Evolutionary conservation across 1,284 basidiomycete species (phyloP).

Genomic region (Naganishia cerealis): DNA sequence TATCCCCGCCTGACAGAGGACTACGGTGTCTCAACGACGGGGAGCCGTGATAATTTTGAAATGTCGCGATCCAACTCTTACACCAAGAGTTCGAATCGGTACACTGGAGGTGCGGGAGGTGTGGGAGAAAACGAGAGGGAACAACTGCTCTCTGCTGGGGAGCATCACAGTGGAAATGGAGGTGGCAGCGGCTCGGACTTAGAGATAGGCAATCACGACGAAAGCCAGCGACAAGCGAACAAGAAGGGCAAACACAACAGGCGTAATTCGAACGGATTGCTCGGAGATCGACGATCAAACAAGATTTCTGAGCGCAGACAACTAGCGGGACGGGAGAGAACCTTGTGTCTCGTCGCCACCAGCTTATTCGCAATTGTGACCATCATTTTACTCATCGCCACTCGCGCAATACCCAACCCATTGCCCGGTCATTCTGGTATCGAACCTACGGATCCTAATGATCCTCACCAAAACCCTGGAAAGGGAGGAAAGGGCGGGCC

Average conservation of each 20-base stretch:
- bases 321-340: constrained; percentile 17
- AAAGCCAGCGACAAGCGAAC: constrained; percentile 10
- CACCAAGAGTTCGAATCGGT: constrained; percentile 18
- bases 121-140: constrained; percentile 14
- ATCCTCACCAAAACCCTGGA: constrained; percentile 22
- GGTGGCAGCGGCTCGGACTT: constrained; percentile 22
- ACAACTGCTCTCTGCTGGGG: constrained; percentile 1
- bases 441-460: constrained; percentile 18
- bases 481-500: constrained; percentile 26
- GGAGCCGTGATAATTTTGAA: constrained; percentile 10
- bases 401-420: constrained; percentile 17
- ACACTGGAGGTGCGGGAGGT: constrained; percentile 19
- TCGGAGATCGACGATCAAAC: neutral
- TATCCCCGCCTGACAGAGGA: constrained; percentile 20
- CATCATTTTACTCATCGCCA: constrained; percentile 12
- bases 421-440: neutral
- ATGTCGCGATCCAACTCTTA: constrained; percentile 26
- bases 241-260: constrained; percentile 22
- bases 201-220: constrained; percentile 14
- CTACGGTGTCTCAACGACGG: neutral
- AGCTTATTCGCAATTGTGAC: constrained; percentile 13
- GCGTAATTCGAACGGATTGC: constrained; percentile 23
- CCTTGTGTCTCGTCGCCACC: constrained; percentile 18
- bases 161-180: constrained; percentile 19
- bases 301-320: neutral